Base-by-base conservation (phyloP, 2,329 filamentous ascomycete species). In the Claviceps maximensis region DNA sequence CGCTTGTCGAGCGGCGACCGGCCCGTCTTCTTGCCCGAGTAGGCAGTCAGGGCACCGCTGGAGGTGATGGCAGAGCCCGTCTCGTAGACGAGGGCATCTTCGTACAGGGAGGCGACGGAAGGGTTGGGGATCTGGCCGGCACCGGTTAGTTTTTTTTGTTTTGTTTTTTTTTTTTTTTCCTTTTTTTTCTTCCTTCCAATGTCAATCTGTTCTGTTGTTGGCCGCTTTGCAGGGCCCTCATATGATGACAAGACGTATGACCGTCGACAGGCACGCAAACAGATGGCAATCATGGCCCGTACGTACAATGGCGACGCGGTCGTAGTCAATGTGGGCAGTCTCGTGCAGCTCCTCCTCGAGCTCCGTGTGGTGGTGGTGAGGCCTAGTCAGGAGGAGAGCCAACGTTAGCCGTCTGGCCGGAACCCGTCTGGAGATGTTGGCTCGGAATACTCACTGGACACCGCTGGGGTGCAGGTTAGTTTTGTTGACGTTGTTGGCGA, bases 271-370 rank as follows among this genome's bases (percentile, higher is more conserved):
- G n/a, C n/a, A 31, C 29, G 9, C 29, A 31, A 4, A 9, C 29
- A 31, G 29, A 5, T 31, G 29, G 29, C n/a, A n/a, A 36, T 15
- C 5, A 17, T 15, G 7, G 10, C 9, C 13, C 9, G 19, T 10
- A 58, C 87, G 71, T 80, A 95, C 90, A 78, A 98, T 98, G 58
- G 93, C 88, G 66, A 98, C 93, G 67, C 89, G 87, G 74, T 97
- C 87, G 71, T 97, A 98, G 79, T 98, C 93, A 67, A 98, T 98
- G 79, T 98, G 91, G 61, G 93, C 93, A 67, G 86, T 89, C 73
- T 96, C 89, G 73, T 97, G 90, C 57, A 98, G 86, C 71, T 95
- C 89, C 75, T 97, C 89, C 75, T 98, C 78, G 59, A 98, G 83
- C 71, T 97, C 93, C 47, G 93, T 97, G 81, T 96, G 91, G 69